Base-by-base conservation (phyloP, 768 basidiomycete genomes). In the Trametes meyenii region DNA sequence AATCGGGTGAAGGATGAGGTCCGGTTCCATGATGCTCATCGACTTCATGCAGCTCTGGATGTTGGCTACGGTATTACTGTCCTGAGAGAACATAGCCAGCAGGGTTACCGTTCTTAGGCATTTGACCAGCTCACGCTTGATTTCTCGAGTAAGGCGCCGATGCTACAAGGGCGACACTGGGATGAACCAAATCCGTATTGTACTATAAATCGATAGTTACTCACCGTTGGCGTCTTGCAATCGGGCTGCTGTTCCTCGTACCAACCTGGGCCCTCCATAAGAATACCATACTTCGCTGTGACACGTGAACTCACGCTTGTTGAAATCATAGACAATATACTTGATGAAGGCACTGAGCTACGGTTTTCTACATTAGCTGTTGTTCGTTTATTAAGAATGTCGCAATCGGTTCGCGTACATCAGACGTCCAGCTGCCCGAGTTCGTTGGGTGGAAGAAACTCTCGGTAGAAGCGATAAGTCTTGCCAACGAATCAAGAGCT, bases 391-490 rank as follows among this genome's bases (percentile, higher is more conserved):
- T 17, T 3, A 26, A 11, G 5, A 19, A 48, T 1, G 21, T 8
- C 46, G 23, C 23, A 24, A 7, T 3, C 12, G 3, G 7, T 19
- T 42, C 35, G 74, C 82, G 60, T 74, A 88, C 88, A 77, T 90
- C 88, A 53, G 81, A 75, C 4, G 92, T 92, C 89, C 92, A 94
- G 12, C 83, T 78, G 10, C 93, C 93, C 1, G 90, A 90, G 69
- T 93, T 94, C 11, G 88, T 88, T 0, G 94, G 94, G 71, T 95
- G 94, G 76, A 95, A 96, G 76, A 94, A 94, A 58, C 87, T 87
- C 73, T 96, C 94, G 26, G 87, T 90, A 5, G 92, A 92, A 7
- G 90, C 90, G 66, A 96, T 86, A 62, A 96, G 76, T 72, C 88
- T 88, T 12, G 85, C 86, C n/a, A 96, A 76, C 8, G 92, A 90